Evolutionary conservation across 805 yeast genomes (phyloP).

Genomic region (Cyberlindnera meyerae): DNA sequence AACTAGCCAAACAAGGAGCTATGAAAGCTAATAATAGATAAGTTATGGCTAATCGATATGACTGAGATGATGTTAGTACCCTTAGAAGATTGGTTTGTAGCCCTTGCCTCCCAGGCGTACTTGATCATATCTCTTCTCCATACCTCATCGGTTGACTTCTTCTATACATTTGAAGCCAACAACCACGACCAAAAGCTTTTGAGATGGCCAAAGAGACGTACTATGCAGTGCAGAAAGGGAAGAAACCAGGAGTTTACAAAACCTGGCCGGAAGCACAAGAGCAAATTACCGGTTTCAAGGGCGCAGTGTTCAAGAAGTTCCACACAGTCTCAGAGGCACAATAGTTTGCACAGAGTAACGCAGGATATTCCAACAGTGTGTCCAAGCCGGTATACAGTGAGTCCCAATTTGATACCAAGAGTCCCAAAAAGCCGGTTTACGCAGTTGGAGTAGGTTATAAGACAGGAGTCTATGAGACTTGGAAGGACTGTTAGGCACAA

Average conservation of each 20-base stretch:
- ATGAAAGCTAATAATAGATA: neutral
- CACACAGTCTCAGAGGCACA: conserved; percentile 18
- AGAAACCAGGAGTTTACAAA: conserved; percentile 36
- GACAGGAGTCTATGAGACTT: conserved; percentile 26
- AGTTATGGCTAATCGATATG: too few relatives aligned
- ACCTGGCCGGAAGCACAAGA: conserved; percentile 54
- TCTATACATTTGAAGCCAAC: too few relatives aligned
- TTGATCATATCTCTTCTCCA: too few relatives aligned
- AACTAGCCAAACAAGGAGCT: conserved; percentile 65
- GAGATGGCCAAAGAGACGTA: conserved; percentile 19
- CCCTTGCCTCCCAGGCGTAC: too few relatives aligned
- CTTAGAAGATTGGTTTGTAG: too few relatives aligned
- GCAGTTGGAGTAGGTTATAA: conserved; percentile 48
- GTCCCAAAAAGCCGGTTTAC: conserved; percentile 31
- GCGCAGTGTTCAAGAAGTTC: conserved; percentile 37
- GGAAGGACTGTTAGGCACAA: too few relatives aligned
- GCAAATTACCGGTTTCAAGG: conserved; percentile 42
- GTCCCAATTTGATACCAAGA: too few relatives aligned
- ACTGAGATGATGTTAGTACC: too few relatives aligned
- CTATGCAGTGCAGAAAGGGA: conserved; percentile 56
- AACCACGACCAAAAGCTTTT: too few relatives aligned
- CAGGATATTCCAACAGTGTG: too few relatives aligned
- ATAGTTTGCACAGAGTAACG: neutral
- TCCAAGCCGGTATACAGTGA: too few relatives aligned
- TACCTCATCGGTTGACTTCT: too few relatives aligned